Evolutionary conservation across 1,139 yeast species (phyloP), one percentile per base, ranked within the genome.

Genomic region (Saccharomyces hybrid): DNA sequence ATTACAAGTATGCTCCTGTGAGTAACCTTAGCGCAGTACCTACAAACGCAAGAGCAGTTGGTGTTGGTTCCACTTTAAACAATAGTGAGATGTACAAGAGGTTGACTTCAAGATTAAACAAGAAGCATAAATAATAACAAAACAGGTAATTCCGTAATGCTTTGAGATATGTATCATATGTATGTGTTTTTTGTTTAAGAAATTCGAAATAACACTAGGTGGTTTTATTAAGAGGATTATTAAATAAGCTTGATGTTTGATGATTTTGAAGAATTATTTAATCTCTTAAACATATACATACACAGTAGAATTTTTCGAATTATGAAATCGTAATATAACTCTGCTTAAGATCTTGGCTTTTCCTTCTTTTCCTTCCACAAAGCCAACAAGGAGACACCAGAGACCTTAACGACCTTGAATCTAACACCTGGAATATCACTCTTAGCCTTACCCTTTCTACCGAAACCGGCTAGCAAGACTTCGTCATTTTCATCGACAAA

Each of bases 371-470:
- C 99, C 85, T 91, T 93, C 97, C 97, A 93, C 80, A 93, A 86
- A 76, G 99, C 99, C 77, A 91, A 85, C 80, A 93, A 85, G 72
- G 99, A 93, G 75, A 95, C 99, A 87, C 99, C 99, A 71, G 99
- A 89, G 72, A 95, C 99, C 85, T 93, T 93, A 78, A 93, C 99
- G 77, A 93, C 98, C 89, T 93, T 93, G 89, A 93, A 93, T 86
- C 98, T 91, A 77, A 93, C 98, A 88, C 99, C 99, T 80, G 98
- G 98, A 76, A 93, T 91, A 90, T 93, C 99, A 86, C 99, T 99
- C 96, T 95, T 95, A 78, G 99, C 99, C 87, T 93, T 93, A 84
- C 99, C 99, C 87, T 96, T 93, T 84, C 98, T 89, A 88, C 99
- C 99, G 89, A 93, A 93, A 85, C 99, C 99, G 73, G 99, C 97